Conservation (phyloP, 352 stramenopile species). For the Phytophthora niederhauseri region DNA sequence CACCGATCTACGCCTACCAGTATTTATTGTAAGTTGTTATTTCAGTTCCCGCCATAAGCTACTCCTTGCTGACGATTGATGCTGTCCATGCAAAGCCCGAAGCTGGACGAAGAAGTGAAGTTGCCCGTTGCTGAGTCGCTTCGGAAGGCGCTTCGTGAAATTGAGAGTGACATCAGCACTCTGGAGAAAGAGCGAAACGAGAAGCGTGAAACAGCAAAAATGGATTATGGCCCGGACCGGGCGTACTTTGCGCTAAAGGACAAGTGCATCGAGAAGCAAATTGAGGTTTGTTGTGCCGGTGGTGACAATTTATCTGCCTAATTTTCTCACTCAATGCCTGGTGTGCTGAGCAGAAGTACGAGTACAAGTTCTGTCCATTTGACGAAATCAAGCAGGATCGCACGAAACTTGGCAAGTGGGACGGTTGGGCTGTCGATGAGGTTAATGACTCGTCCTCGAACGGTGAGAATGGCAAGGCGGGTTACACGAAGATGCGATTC, state of each 20-base stretch:
- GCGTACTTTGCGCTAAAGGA: constrained; percentile 82
- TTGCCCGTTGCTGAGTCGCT: constrained; percentile 71
- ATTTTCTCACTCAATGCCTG: neutral
- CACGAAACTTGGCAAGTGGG: constrained; percentile 82
- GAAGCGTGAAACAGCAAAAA: constrained; percentile 42
- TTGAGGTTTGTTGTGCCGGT: constrained; percentile 56
- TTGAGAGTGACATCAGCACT: constrained; percentile 65
- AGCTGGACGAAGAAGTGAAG: constrained; percentile 59
- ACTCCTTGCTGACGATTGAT: constrained; percentile 8
- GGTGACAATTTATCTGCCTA: neutral
- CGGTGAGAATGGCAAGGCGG: constrained; percentile 8
- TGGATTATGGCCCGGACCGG: constrained; percentile 73
- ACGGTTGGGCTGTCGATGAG: constrained; percentile 45
- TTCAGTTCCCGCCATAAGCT: neutral
- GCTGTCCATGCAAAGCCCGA: constrained; percentile 44
- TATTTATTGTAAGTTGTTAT: constrained; percentile 84
- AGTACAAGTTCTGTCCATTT: constrained; percentile 91
- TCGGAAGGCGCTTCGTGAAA: constrained; percentile 66
- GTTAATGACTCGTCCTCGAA: neutral
- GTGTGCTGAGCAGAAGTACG: constrained; percentile 67
- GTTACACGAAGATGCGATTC: constrained; percentile 79
- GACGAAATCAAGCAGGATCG: constrained; percentile 78
- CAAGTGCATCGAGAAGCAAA: constrained; percentile 74
- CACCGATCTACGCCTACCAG: constrained; percentile 65
- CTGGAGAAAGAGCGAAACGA: constrained; percentile 57